Percentiles rank a stretch among this genome's conserved stretches.
Conservation (phyloP, 2,329 filamentous ascomycete genomes). For the Phoma herbarum region DNA sequence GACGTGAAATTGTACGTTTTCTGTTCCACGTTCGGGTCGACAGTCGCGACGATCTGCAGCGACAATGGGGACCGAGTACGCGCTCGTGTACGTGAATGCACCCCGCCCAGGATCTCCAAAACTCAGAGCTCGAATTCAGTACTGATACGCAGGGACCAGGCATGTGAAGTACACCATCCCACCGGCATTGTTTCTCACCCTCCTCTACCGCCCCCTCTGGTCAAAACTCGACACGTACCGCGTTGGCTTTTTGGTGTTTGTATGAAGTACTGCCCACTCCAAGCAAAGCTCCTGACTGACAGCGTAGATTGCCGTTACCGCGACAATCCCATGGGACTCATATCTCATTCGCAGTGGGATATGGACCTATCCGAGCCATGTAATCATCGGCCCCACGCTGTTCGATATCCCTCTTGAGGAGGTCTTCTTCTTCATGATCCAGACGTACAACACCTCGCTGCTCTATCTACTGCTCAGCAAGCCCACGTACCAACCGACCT, state of each 20-base stretch:
- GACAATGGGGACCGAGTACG: constrained; percentile 68
- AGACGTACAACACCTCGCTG: constrained; percentile 76
- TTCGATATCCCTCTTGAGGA: constrained; percentile 75
- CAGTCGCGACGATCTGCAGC: constrained; percentile 21
- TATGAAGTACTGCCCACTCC: constrained; percentile 34
- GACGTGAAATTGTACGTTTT: constrained; percentile 26
- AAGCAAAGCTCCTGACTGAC: constrained; percentile 32
- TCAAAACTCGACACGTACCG: constrained; percentile 70
- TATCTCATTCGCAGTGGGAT: constrained; percentile 73
- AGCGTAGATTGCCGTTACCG: constrained; percentile 66
- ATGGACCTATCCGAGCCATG: constrained; percentile 75
- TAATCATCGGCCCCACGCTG: constrained; percentile 69
- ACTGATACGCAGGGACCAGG: constrained; percentile 52
- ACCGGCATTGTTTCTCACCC: constrained; percentile 65
- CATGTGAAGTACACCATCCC: constrained; percentile 74
- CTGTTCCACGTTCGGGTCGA: constrained; percentile 20
- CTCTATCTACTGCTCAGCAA: constrained; percentile 74
- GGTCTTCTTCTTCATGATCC: constrained; percentile 79
- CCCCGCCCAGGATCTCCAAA: constrained; percentile 11
- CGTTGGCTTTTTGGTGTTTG: constrained; percentile 65
- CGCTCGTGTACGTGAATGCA: constrained; percentile 63
- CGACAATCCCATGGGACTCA: constrained; percentile 80
- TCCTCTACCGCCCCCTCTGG: constrained; percentile 68
- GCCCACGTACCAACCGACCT: constrained; percentile 64
- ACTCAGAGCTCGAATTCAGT: constrained; percentile 7